phyloP scores from a whole-genome alignment of 768 basidiomycete species.

The Leccinum boreale region DNA sequence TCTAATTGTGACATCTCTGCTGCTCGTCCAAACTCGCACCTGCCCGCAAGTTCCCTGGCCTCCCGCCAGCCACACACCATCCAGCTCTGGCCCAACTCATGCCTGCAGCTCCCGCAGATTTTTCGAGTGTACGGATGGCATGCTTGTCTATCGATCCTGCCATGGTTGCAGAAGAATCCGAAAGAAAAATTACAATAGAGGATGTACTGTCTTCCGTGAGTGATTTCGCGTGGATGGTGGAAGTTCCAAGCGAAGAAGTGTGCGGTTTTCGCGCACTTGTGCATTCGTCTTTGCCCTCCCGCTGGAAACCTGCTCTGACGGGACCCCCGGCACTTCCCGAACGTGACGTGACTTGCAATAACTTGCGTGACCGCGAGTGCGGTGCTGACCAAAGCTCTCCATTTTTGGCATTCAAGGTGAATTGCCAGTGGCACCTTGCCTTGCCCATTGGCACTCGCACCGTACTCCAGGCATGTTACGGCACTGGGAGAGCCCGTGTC shows the following conservation, averaged over 20 bases:
- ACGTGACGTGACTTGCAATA: conserved; percentile 20
- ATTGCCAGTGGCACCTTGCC: background rate
- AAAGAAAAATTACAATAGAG: conserved; percentile 4
- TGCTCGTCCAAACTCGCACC: conserved; percentile 24
- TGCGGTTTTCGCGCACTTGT: conserved; percentile 23
- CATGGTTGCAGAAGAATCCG: conserved; percentile 2
- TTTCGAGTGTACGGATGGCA: background rate
- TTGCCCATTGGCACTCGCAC: background rate
- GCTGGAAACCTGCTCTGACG: conserved; percentile 24
- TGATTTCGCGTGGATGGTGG: conserved; percentile 23
- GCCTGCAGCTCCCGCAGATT: background rate
- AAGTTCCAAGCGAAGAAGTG: conserved; percentile 34
- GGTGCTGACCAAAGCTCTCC: conserved; percentile 19
- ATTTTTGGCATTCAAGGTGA: conserved; percentile 20
- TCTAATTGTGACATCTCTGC: conserved; percentile 6
- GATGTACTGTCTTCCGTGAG: conserved; percentile 1
- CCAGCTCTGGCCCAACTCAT: background rate
- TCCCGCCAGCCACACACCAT: conserved; percentile 13
- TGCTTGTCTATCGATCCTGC: background rate
- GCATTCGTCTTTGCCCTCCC: conserved; percentile 17
- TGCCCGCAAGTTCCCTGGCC: conserved; percentile 21
- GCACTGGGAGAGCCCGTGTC: conserved; percentile 11
- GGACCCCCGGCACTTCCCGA: conserved; percentile 24
- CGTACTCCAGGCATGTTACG: conserved; percentile 15
- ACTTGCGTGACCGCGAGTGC: conserved; percentile 7